Evolutionary conservation across 331 rosid genomes (phyloP), one percentile per base, ranked within the genome.

Genomic region (Prunus yedoensis): DNA sequence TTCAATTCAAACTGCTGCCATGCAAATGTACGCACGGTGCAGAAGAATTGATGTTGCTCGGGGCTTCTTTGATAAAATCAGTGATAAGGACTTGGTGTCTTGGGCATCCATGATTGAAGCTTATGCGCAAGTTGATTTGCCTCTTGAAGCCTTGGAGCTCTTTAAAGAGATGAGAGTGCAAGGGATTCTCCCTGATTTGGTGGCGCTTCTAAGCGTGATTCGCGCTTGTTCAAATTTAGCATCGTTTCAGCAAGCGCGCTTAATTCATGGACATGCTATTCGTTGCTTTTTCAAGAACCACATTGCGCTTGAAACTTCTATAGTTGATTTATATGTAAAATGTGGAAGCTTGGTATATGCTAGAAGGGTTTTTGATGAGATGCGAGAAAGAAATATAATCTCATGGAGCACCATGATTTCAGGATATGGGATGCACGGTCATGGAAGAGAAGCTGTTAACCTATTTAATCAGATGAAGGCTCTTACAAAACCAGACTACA

Each of bases 341-440:
- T 88, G 87, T 30, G 88, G 89, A 73, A 78, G 80, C 67, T 74
- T 85, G 75, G 46, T 25, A 5, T 74, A 79, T 77, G 92, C 88
- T 15, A 84, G 84, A 66, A 68, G 67, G 13, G 67, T 75, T 74
- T 88, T 88, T 59, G 85, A 85, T 47, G 72, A 56, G 49, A 83
- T 88, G 83, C 79, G 66, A 35, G 57, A 66, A 63, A 81, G 78
- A 80, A 86, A 88, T 80, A 79, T 74, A 32, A 59, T 88, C 75
- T 79, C 92, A 15, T 88, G 87, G 87, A 88, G 88, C 59, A 84
- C 79, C 71, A 79, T 85, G 82, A 88, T 88, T 72, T 80, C 87
- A 47, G 89, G 92, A 4, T 83, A 83, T 75, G 92, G 89, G 58
- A 78, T 79, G 41, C 85, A 88, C 52, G 88, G 89, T 54, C 75